phyloP scores from a whole-genome alignment of 441 rosid genomes.

The Syzygium syzygioides region DNA sequence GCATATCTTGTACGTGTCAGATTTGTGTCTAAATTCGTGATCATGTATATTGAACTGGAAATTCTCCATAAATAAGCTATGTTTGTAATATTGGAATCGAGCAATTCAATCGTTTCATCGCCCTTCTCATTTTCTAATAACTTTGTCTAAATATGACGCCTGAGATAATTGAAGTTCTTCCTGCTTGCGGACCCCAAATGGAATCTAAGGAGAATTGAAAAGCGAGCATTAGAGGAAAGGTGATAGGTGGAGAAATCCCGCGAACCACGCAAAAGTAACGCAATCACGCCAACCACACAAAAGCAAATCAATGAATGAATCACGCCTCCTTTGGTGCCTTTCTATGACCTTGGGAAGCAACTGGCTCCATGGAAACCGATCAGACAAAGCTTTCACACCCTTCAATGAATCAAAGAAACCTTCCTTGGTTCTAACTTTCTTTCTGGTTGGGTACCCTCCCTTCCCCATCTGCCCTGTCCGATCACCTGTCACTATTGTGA shows the following conservation, averaged over 20 bases:
- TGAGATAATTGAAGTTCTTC: not conserved
- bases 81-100: not conserved
- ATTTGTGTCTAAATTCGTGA: not conserved
- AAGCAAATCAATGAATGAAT: not conserved
- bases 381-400: not conserved
- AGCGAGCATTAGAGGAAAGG: not conserved
- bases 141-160: not conserved
- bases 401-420: not conserved
- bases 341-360: not conserved
- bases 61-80: not conserved
- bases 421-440: not conserved
- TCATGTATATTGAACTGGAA: not conserved
- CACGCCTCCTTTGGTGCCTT: not conserved
- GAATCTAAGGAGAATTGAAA: not conserved
- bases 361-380: not conserved
- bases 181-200: not conserved
- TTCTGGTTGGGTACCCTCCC: no score
- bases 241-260: not conserved
- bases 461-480: not conserved
- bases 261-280: not conserved
- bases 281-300: not conserved
- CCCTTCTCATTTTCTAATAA: not conserved
- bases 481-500: not conserved
- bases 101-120: not conserved
- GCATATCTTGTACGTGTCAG: not conserved